Conservation (phyloP, 2,329 filamentous ascomycete genomes). For the Camillea tinctor region DNA sequence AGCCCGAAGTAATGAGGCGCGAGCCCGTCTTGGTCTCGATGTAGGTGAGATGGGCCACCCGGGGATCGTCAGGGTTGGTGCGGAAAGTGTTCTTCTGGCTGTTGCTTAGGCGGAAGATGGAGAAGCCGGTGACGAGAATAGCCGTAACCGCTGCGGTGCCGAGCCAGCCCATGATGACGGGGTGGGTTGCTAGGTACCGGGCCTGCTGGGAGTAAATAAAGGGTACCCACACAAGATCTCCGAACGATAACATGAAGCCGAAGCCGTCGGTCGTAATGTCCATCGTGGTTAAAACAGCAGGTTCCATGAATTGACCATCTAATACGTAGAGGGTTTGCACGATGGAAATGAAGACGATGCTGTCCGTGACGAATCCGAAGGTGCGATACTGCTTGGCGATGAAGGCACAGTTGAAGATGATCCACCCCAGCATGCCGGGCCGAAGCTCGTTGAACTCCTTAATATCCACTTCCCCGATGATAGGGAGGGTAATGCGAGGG, state of each 20-base stretch:
- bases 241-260: constrained; percentile 92
- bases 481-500: constrained; percentile 74
- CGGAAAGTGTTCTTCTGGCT: constrained; percentile 93
- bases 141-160: constrained; percentile 65
- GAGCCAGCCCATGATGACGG: constrained; percentile 69
- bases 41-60: constrained; percentile 76
- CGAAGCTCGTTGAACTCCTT: constrained; percentile 88
- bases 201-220: constrained; percentile 85
- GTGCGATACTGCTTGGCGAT: constrained; percentile 84
- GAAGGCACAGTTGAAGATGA: constrained; percentile 80
- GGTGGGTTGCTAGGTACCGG: constrained; percentile 80
- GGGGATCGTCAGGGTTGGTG: constrained; percentile 61
- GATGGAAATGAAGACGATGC: constrained; percentile 73
- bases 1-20: constrained; percentile 78
- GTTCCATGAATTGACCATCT: constrained; percentile 84
- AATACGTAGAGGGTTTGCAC: constrained; percentile 82
- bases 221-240: constrained; percentile 89
- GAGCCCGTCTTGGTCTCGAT: constrained; percentile 83
- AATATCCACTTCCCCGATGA: constrained; percentile 84
- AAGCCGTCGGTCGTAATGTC: constrained; percentile 93
- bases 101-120: constrained; percentile 91
- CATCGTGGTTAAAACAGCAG: constrained; percentile 87
- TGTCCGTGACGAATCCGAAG: constrained; percentile 81
- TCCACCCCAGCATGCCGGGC: constrained; percentile 89
- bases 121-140: constrained; percentile 73